Evolutionary conservation across 2,329 filamentous ascomycete genomes (phyloP), one percentile per base, ranked within the genome.

Genomic region (Phaeophleospora eucalypticola): DNA sequence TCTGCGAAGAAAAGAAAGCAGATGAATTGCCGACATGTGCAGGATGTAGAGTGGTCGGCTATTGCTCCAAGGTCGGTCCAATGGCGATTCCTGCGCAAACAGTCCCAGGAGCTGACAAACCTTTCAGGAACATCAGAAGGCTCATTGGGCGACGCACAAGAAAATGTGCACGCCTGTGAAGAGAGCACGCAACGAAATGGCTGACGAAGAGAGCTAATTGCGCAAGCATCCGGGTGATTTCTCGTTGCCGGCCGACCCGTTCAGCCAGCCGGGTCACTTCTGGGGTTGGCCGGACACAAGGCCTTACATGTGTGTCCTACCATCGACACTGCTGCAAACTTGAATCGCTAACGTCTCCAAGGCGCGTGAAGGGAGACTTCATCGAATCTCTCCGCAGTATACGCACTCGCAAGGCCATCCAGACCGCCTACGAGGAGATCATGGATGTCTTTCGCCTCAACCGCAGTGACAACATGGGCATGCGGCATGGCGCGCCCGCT

Each of bases 391-490:
- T n/a, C n/a, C n/a, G n/a, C n/a, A n/a, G n/a, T n/a, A n/a, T n/a
- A n/a, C n/a, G n/a, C n/a, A 50, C 39, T n/a, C 36, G 32, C 20
- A 41, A 47, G 36, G 48, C 44, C n/a, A 8, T 51, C 2, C 4
- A 32, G 10, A 17, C 17, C 8, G 40, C 48, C 16, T 27, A 21
- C 2, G 41, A 37, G 33, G 17, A 40, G 12, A 24, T 34, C 6
- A 36, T 41, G 21, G 24, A 43, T 21, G 18, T 43, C 18, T 36
- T 47, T 9, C 44, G 36, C 4, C 41, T 47, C 8, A 32, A 35
- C 34, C 40, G 36, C 6, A 35, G 44, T 16, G 48, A 51, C 48
- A 47, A 51, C n/a, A 47, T 51, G 40, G 41, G 48, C 21, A 20
- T 44, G n/a, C 36, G 48, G 6, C 8, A 35, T 6, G 8, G 24